Conservation (phyloP, 164 flowering plant genomes). For the Nymphaea thermarum region DNA sequence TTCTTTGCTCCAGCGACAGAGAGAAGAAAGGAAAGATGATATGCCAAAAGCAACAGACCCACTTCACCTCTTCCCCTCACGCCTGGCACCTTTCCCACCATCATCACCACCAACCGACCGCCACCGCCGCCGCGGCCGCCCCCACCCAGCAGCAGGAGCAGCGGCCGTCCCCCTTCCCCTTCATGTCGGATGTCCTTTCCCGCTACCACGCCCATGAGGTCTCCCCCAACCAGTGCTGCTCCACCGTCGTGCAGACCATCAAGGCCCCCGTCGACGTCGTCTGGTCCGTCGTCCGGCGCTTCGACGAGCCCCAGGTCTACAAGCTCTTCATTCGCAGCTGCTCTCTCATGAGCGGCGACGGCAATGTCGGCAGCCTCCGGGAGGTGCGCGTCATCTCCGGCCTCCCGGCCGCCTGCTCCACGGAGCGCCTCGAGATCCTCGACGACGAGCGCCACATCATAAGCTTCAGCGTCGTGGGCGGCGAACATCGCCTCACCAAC, state of each 20-base stretch:
- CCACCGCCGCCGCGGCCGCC: neutral
- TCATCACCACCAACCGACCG: neutral
- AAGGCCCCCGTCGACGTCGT: slow-evolving; percentile 55
- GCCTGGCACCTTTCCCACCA: neutral
- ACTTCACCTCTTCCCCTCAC: neutral
- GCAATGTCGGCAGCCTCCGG: slow-evolving; percentile 51
- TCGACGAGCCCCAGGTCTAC: slow-evolving; percentile 75
- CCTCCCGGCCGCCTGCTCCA: slow-evolving; percentile 55
- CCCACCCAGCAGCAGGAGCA: neutral
- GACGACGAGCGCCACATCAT: slow-evolving; percentile 75
- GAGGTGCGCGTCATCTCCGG: slow-evolving; percentile 66
- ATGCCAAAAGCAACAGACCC: slow-evolving; percentile 7
- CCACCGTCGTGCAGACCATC: slow-evolving; percentile 54
- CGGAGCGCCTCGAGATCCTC: slow-evolving; percentile 73
- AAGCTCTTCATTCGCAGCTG: slow-evolving; percentile 75
- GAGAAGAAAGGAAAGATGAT: neutral
- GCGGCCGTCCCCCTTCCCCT: neutral
- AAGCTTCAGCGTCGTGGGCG: slow-evolving; percentile 77
- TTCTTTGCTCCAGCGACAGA: too few species aligned
- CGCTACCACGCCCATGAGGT: slow-evolving; percentile 40
- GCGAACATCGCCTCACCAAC: slow-evolving; percentile 66
- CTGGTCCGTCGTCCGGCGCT: slow-evolving; percentile 82
- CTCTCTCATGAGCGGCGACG: slow-evolving; percentile 47
- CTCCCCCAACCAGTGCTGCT: slow-evolving; percentile 62
- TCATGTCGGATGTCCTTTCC: slow-evolving; percentile 30